These are phyloP conservation scores for Flammula alnicola DNA, from an alignment of 1,284 basidiomycete genomes.

Conservation along the genomic window DNA sequence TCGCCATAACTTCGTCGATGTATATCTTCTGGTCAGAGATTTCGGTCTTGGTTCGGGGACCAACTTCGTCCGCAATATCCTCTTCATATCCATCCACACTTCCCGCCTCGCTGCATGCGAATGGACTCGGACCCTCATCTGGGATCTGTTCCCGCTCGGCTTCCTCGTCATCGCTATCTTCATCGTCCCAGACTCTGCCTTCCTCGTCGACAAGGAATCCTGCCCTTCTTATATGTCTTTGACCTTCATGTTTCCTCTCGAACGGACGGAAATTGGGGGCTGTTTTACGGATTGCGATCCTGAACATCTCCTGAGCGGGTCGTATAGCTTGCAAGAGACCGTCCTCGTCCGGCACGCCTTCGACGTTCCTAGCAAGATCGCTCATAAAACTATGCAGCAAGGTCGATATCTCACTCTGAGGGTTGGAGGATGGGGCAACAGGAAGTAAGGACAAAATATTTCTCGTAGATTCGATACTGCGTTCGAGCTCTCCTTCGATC, in stretches of 20 bases:
- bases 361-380: conserved; percentile 48
- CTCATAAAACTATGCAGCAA: conserved; percentile 50
- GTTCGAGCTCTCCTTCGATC: conserved; percentile 47
- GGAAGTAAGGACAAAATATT: conserved; percentile 47
- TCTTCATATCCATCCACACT: not conserved
- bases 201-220: conserved; percentile 32
- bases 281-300: conserved; percentile 49
- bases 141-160: too few species aligned
- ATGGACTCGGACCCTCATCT: too few species aligned
- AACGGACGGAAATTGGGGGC: conserved; percentile 57
- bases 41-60: not conserved
- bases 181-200: not conserved
- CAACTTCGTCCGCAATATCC: not conserved
- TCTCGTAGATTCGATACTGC: conserved; percentile 45
- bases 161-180: conserved; percentile 1
- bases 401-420: conserved; percentile 55
- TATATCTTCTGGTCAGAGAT: conserved; percentile 40
- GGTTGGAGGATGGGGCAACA: conserved; percentile 54
- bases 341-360: conserved; percentile 50
- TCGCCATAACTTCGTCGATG: conserved; percentile 57
- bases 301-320: conserved; percentile 52
- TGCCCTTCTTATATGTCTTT: conserved; percentile 23
- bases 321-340: conserved; percentile 55
- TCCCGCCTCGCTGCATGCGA: too few species aligned
- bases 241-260: conserved; percentile 31